Conservation (phyloP, 768 basidiomycete genomes). For the Leccinum incarnatum region DNA sequence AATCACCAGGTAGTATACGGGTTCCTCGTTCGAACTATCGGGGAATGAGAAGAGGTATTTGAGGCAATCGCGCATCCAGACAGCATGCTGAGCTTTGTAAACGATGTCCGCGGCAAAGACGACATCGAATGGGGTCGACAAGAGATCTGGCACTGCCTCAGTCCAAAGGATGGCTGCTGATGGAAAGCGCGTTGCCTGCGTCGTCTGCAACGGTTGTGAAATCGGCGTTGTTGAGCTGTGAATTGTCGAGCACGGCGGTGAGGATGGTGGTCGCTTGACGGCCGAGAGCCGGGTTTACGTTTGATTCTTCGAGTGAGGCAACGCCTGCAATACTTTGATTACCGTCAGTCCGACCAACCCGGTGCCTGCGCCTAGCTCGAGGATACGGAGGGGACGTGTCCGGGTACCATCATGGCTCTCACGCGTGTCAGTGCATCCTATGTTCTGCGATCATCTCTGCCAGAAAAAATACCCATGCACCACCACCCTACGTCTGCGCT, state of each 20-base stretch:
- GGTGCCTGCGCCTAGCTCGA: slow-evolving; percentile 60
- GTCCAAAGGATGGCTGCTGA: slow-evolving; percentile 35
- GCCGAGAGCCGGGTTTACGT: not conserved
- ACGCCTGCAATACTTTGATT: slow-evolving; percentile 30
- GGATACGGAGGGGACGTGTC: slow-evolving; percentile 33
- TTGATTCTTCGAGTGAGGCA: not conserved
- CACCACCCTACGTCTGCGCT: slow-evolving; percentile 86
- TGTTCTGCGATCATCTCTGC: slow-evolving; percentile 66
- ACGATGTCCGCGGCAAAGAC: slow-evolving; percentile 53
- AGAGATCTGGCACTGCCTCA: slow-evolving; percentile 22
- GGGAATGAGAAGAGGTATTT: slow-evolving; percentile 34
- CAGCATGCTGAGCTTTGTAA: slow-evolving; percentile 48
- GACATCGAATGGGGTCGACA: slow-evolving; percentile 38
- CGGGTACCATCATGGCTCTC: not conserved
- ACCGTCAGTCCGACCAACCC: slow-evolving; percentile 48
- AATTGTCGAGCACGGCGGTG: slow-evolving; percentile 45
- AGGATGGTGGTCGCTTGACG: slow-evolving; percentile 33
- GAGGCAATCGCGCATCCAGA: slow-evolving; percentile 46
- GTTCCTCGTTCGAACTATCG: not conserved
- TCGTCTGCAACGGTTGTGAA: slow-evolving; percentile 10
- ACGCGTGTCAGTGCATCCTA: slow-evolving; percentile 17
- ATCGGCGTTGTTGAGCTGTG: slow-evolving; percentile 41
- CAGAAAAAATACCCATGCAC: slow-evolving; percentile 62
- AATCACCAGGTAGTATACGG: slow-evolving; percentile 69
- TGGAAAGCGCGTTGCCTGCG: slow-evolving; percentile 3